Base-by-base conservation (phyloP, 2,329 filamentous ascomycete species). In the Fusarium tjaetaba region DNA sequence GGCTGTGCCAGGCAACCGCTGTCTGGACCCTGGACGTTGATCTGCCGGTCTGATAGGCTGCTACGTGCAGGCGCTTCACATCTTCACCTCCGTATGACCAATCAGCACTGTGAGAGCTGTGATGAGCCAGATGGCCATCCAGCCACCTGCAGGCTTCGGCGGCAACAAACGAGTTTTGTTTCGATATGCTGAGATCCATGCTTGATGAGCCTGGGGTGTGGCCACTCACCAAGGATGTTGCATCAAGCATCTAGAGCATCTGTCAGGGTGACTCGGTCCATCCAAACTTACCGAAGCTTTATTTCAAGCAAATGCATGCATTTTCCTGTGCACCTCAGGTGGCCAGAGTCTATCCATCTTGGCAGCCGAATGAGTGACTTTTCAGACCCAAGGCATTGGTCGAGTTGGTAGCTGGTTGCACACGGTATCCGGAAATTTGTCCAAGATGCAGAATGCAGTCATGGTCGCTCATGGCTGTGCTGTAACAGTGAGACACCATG, bases 81-180 rank as follows among this genome's bases (percentile, higher is more conserved):
- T 60, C 63, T 70, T 74, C 76, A 77, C 73, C 42, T 61, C 18
- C 3, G n/a, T 34, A 4, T 72, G 63, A 38, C 85, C 84, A 86
- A 86, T 86, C 77, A 84, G 65, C 65, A 55, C 22, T 55, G 64
- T 49, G 64, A 67, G 51, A 61, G 65, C 71, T 76, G 84, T 86
- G 63, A 68, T 53, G 64, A 42, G 63, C 62, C 30, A 34, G 85
- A 86, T 81, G 78, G 79, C 77, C 72, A 57, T 72, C 74, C 81
- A 81, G 80, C 80, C 81, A 80, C 77, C 76, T 83, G 82, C 83
- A 85, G 79, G 72, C 74, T 70, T 79, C 80, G 85, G 85, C 85
- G 85, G 85, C 81, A 86, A 87, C 78, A 79, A 75, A 73, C 63
- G 75, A 70, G 36, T 65, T 71, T 55, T 76, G 79, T 81, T 82